A percentile compares a stretch with the other conserved stretches of the same genome.
phyloP scores from a whole-genome alignment of 768 basidiomycete genomes.

The Coprinopsis sp. region DNA sequence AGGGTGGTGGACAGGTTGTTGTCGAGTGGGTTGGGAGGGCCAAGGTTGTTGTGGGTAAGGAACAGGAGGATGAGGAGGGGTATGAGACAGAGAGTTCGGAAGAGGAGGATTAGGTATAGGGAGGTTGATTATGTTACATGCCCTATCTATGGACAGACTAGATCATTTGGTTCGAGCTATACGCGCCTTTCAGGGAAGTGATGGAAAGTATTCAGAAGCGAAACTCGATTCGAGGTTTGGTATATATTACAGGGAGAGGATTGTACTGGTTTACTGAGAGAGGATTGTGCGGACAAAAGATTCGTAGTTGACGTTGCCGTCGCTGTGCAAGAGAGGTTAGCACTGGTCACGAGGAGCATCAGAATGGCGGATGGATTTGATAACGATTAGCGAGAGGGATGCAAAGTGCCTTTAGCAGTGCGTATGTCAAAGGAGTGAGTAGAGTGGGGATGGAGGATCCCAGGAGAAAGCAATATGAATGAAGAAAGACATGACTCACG shows the following conservation, averaged over 20 bases:
- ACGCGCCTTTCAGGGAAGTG: too few relatives aligned
- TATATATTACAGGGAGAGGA: background rate
- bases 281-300: constrained; percentile 94
- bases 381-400: too few relatives aligned
- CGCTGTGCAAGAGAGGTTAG: too few relatives aligned
- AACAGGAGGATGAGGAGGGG: constrained; percentile 10
- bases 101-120: constrained; percentile 37
- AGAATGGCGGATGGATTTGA: background rate
- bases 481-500: too few relatives aligned
- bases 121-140: background rate
- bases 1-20: constrained; percentile 60
- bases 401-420: too few relatives aligned
- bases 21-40: constrained; percentile 41
- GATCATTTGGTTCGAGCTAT: too few relatives aligned
- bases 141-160: too few relatives aligned
- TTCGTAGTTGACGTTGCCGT: constrained; percentile 97
- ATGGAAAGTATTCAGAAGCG: too few relatives aligned
- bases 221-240: background rate
- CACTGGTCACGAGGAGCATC: constrained; percentile 6
- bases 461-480: background rate
- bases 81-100: constrained; percentile 47
- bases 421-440: background rate
- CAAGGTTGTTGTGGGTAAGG: background rate
- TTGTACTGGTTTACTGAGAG: constrained; percentile 1
- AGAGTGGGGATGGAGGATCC: background rate